Conservation (phyloP, 2,329 filamentous ascomycete species). For the Colletotrichum eleusines region DNA sequence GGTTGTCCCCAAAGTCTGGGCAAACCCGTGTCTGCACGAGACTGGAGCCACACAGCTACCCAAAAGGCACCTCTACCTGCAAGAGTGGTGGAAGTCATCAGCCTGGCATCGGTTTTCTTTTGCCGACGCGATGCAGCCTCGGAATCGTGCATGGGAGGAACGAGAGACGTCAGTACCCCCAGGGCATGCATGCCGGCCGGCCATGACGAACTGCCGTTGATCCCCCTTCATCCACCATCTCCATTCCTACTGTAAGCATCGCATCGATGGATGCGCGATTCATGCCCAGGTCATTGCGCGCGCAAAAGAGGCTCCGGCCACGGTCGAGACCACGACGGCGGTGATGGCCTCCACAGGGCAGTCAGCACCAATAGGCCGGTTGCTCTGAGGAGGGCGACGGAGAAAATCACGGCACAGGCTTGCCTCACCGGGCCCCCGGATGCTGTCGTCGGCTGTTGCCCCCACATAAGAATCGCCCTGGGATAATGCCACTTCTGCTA, state of each 20-base stretch:
- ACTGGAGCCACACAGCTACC: conserved; percentile 24
- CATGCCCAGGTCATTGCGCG: conserved; percentile 11
- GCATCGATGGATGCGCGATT: neutral
- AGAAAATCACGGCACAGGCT: neutral
- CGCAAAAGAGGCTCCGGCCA: neutral
- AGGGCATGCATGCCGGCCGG: neutral
- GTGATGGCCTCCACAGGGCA: neutral
- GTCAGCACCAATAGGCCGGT: neutral
- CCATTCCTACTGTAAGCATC: conserved; percentile 28
- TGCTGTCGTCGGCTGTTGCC: neutral
- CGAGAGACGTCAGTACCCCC: neutral
- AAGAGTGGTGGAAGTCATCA: conserved; percentile 26
- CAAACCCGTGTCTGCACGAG: conserved; percentile 41
- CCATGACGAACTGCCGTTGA: neutral
- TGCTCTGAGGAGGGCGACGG: neutral
- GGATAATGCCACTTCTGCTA: neutral
- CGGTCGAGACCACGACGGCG: conserved; percentile 4
- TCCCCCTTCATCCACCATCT: neutral
- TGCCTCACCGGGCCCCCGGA: conserved; percentile 11
- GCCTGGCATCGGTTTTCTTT: conserved; percentile 18
- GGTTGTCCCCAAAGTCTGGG: conserved; percentile 30
- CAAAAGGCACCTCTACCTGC: neutral
- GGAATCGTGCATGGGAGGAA: neutral
- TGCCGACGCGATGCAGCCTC: conserved; percentile 8
- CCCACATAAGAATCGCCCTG: neutral